Evolutionary conservation across 2,329 filamentous ascomycete species (phyloP).

Genomic region (Claviceps pazoutovae): DNA sequence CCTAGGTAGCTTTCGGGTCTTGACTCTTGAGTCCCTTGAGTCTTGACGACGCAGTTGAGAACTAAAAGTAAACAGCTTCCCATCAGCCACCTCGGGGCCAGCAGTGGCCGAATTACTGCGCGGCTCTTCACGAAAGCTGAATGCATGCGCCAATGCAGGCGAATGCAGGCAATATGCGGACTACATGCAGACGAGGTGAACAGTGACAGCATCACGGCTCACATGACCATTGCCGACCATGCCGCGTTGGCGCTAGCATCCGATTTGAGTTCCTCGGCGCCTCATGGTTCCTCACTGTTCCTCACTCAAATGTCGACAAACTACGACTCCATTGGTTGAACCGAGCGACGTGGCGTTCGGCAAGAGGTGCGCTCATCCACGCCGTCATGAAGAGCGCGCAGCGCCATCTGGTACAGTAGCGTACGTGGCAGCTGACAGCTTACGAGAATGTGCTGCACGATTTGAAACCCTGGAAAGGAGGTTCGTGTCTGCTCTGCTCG

Average conservation of each 20-base stretch:
- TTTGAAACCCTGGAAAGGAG: too few relatives aligned
- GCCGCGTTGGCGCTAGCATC: conserved; percentile 15
- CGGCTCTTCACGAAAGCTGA: conserved; percentile 5
- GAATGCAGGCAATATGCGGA: conserved; percentile 4
- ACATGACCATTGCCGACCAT: conserved; percentile 11
- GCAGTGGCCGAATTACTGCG: not conserved
- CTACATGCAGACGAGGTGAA: not conserved
- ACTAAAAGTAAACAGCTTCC: not conserved
- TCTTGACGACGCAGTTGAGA: not conserved
- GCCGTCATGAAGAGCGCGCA: not conserved
- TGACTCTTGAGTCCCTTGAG: not conserved
- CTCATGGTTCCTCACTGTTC: not conserved
- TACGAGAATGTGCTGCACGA: too few relatives aligned
- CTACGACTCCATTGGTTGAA: conserved; percentile 4
- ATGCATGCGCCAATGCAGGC: too few relatives aligned
- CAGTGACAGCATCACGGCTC: not conserved
- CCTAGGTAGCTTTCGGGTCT: not conserved
- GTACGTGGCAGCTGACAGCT: not conserved
- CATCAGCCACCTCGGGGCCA: not conserved
- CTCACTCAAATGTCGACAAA: not conserved
- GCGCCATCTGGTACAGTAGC: not conserved
- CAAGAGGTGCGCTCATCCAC: not conserved
- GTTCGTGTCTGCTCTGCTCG: too few relatives aligned
- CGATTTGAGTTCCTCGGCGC: conserved; percentile 8
- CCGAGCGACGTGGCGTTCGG: conserved; percentile 5